Conservation (phyloP, 2,329 filamentous ascomycete species). For the Ascochyta clinopodiicola region DNA sequence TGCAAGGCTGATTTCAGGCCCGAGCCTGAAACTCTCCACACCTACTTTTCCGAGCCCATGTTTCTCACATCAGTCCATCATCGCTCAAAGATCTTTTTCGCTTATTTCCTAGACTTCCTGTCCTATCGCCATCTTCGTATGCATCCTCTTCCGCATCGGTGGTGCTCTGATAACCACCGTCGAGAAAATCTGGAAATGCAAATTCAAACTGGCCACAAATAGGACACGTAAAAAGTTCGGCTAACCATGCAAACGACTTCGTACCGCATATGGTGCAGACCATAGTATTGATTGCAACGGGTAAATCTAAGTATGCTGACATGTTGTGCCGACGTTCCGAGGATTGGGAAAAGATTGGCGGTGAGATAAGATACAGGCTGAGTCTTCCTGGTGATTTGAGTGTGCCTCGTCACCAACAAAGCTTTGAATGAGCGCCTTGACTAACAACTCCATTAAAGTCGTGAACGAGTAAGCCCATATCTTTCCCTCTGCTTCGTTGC, state of each 20-base stretch:
- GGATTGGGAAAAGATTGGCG: background rate
- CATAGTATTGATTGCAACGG: conserved; percentile 8
- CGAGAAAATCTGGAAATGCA: background rate
- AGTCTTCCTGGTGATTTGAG: background rate
- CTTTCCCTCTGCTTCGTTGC: background rate
- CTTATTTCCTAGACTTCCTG: background rate
- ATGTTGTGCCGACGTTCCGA: background rate
- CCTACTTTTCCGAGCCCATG: background rate
- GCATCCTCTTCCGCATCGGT: background rate
- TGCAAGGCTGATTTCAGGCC: no score
- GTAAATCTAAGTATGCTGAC: conserved; percentile 18
- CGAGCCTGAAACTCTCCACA: background rate
- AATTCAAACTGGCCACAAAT: conserved; percentile 9
- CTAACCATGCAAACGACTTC: conserved; percentile 21
- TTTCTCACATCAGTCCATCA: background rate
- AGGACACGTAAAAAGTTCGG: conserved; percentile 17
- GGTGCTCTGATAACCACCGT: background rate
- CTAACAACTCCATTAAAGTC: background rate
- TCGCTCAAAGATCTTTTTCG: background rate
- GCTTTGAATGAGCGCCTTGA: background rate
- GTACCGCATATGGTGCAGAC: conserved; percentile 17
- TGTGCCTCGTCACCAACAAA: background rate
- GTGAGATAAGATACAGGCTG: background rate
- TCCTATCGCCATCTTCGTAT: background rate
- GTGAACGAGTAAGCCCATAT: background rate